phyloP scores from a whole-genome alignment of 2,329 filamentous ascomycete species.

The Ustilaginoidea virens region DNA sequence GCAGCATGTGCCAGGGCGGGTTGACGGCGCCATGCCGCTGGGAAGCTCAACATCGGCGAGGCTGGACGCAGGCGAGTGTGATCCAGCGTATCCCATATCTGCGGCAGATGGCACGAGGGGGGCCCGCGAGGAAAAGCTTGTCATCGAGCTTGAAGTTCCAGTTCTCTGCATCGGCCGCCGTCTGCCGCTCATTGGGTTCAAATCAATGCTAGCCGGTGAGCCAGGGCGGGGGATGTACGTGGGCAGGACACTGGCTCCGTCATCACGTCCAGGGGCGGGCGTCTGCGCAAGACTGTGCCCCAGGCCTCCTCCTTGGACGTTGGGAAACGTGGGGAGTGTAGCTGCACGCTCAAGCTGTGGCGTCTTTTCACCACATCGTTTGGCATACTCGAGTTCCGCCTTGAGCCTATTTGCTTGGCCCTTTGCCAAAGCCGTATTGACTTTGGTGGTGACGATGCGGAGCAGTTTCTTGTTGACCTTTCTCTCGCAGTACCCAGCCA shows the following conservation, averaged over 20 bases:
- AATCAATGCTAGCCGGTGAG: conserved; percentile 37
- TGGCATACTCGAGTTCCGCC: conserved; percentile 33
- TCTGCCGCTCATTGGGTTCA: conserved; percentile 35
- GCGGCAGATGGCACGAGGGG: conserved; percentile 45
- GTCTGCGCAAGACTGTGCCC: conserved; percentile 38
- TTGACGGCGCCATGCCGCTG: conserved; percentile 11
- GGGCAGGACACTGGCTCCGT: conserved; percentile 47
- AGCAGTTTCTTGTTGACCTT: conserved; percentile 81
- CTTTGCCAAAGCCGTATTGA: conserved; percentile 75
- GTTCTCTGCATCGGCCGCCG: conserved; percentile 30
- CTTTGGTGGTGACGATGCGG: conserved; percentile 70
- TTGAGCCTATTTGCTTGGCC: conserved; percentile 47
- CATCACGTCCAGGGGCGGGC: conserved; percentile 42
- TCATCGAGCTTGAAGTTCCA: conserved; percentile 39
- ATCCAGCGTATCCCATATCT: conserved; percentile 39
- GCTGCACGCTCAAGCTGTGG: conserved; percentile 37
- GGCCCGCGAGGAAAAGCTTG: conserved; percentile 48
- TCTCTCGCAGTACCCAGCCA: conserved; percentile 75
- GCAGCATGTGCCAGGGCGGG: conserved; percentile 20
- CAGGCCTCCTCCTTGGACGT: conserved; percentile 14
- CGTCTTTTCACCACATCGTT: conserved; percentile 34
- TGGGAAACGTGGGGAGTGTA: conserved; percentile 49
- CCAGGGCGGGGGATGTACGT: conserved; percentile 44
- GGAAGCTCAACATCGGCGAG: conserved; percentile 14
- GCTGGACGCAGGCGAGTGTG: conserved; percentile 21